A percentile compares a stretch with the other conserved stretches of the same genome.
Conservation (phyloP, 805 yeast genomes). For the Candida methanosorbosa region DNA sequence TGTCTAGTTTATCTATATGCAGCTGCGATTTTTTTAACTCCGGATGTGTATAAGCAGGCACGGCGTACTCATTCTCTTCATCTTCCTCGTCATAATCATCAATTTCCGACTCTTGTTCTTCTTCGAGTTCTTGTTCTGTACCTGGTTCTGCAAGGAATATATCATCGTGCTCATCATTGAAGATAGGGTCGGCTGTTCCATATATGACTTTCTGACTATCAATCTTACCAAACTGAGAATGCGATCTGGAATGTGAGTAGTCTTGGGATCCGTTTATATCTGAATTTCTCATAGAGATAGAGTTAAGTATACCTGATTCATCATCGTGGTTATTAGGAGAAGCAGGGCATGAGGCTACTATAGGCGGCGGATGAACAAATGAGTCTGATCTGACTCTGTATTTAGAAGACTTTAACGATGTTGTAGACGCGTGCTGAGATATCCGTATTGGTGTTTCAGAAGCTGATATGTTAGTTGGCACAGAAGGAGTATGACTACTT, state of each 20-base stretch:
- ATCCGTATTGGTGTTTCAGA: no score
- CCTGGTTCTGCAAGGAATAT: no score
- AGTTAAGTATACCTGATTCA: no score
- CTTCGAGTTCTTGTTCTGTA: not conserved
- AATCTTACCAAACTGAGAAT: constrained; percentile 4
- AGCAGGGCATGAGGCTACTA: constrained; percentile 7
- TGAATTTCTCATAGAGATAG: no score
- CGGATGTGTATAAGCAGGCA: constrained; percentile 70
- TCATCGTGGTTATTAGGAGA: constrained; percentile 6
- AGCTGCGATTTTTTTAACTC: constrained; percentile 68
- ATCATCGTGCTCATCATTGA: not conserved
- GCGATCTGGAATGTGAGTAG: no score
- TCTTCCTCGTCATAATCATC: constrained; percentile 24
- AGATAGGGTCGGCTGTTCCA: constrained; percentile 3
- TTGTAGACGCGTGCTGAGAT: no score
- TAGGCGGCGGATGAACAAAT: constrained; percentile 13
- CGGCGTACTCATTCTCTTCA: constrained; percentile 44
- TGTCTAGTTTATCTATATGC: constrained; percentile 53
- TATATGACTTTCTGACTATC: constrained; percentile 12
- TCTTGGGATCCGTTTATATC: not conserved
- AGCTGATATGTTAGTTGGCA: not conserved
- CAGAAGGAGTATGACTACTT: not conserved
- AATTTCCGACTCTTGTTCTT: constrained; percentile 2
- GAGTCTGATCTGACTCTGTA: constrained; percentile 12
- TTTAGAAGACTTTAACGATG: no score